Conservation (phyloP, 2,329 filamentous ascomycete genomes). For the Alternaria hordeiaustralica region DNA sequence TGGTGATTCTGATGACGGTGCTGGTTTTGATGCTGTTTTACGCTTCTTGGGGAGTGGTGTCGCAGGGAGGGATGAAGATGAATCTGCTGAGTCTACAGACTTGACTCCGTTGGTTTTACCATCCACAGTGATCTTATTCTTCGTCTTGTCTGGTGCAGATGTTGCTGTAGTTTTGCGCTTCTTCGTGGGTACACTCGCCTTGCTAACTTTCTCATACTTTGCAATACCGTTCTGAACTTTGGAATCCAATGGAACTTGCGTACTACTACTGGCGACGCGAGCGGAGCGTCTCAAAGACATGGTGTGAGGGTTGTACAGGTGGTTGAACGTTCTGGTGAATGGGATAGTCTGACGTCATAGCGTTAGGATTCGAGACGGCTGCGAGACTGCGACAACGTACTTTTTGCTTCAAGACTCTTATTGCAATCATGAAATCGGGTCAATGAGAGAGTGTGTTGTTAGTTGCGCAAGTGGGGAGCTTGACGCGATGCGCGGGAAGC, state of each 20-base stretch:
- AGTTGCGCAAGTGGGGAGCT: constrained; percentile 6
- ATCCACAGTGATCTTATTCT: neutral
- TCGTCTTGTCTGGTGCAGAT: constrained; percentile 5
- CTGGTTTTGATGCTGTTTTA: constrained; percentile 18
- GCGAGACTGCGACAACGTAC: constrained; percentile 3
- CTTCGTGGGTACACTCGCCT: constrained; percentile 20
- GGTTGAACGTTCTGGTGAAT: constrained; percentile 1
- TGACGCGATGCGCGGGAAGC: constrained; percentile 24
- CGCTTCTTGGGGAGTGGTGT: constrained; percentile 43
- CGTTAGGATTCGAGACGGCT: constrained; percentile 55
- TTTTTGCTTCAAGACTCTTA: neutral
- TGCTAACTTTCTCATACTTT: constrained; percentile 18
- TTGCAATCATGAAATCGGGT: neutral
- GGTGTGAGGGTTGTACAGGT: constrained; percentile 11
- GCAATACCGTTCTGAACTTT: constrained; percentile 13
- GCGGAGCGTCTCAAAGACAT: constrained; percentile 63
- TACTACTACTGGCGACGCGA: constrained; percentile 50
- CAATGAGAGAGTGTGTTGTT: constrained; percentile 9
- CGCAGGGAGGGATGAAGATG: constrained; percentile 24
- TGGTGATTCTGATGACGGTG: constrained; percentile 14
- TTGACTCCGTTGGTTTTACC: neutral
- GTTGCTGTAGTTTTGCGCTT: constrained; percentile 31
- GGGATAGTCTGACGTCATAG: constrained; percentile 30
- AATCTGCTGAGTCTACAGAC: constrained; percentile 13
- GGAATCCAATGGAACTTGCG: constrained; percentile 23